Evolutionary conservation across 345 rosid genomes (phyloP).

Genomic region (Dipteronia sinensis): DNA sequence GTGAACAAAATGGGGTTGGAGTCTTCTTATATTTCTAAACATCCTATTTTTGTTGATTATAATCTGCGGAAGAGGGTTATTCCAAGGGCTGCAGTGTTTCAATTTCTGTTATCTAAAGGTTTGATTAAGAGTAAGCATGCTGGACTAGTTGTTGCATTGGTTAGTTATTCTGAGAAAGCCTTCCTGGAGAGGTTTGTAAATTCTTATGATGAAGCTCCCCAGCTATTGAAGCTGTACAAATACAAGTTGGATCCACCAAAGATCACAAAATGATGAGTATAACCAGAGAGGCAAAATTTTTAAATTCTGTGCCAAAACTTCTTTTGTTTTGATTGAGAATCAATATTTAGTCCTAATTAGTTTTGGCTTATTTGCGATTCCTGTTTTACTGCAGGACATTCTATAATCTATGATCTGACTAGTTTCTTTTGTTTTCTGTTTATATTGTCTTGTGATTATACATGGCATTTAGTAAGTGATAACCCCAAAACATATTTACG

Average conservation of each 20-base stretch:
- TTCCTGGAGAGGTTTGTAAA: conserved; percentile 21
- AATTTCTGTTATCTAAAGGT: conserved; percentile 19
- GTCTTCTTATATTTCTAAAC: neutral
- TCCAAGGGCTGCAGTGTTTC: neutral
- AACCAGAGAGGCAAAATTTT: no score
- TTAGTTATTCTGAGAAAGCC: neutral
- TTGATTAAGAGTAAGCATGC: conserved; percentile 10
- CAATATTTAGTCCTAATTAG: no score
- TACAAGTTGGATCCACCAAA: no score
- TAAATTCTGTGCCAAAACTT: no score
- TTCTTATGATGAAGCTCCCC: conserved; percentile 9
- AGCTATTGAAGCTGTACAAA: conserved; percentile 9
- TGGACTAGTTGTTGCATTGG: neutral
- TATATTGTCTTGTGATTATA: no score
- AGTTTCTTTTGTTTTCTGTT: no score
- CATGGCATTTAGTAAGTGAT: neutral
- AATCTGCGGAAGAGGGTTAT: conserved; percentile 9
- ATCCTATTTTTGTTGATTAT: neutral
- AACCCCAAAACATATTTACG: no score
- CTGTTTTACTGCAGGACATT: no score
- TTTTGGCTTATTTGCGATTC: no score
- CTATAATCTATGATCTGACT: no score
- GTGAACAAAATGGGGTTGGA: conserved; percentile 18
- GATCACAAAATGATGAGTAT: no score
- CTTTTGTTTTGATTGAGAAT: no score